A percentile compares a stretch with the other conserved stretches of the same genome.
These are phyloP conservation scores for Paraglomus brasilianum DNA, from an alignment of 192 early-diverging fungal genomes.

Conservation along the genomic window DNA sequence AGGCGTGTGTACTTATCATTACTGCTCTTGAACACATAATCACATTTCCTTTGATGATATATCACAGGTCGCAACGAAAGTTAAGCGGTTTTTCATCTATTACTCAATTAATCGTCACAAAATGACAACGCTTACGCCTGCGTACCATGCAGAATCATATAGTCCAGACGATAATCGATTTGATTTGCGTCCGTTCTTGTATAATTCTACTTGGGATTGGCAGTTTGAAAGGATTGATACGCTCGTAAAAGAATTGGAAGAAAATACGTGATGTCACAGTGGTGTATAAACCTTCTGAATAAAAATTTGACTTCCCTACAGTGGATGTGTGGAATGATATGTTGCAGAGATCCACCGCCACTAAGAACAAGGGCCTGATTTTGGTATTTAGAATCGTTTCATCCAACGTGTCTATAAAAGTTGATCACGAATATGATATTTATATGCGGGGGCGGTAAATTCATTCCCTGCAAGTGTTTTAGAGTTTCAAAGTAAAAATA, in stretches of 20 bases:
- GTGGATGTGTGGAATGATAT: too few relatives aligned
- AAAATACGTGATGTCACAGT: background rate
- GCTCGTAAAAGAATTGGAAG: conserved; percentile 4
- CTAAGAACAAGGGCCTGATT: too few relatives aligned
- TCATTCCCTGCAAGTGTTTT: too few relatives aligned
- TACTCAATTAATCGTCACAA: conserved; percentile 99
- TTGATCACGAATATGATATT: too few relatives aligned
- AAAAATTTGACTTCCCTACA: too few relatives aligned
- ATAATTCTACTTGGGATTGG: conserved; percentile 89
- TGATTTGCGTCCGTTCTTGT: conserved; percentile 94
- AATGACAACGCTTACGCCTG: conserved; percentile 94
- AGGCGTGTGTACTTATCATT: background rate
- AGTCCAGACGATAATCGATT: conserved; percentile 98
- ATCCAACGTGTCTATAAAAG: too few relatives aligned
- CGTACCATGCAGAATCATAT: conserved; percentile 94
- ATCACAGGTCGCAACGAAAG: conserved; percentile 80
- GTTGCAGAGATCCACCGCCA: too few relatives aligned
- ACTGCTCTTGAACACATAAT: background rate
- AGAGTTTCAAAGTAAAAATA: too few relatives aligned
- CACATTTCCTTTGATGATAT: conserved; percentile 17
- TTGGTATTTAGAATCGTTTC: too few relatives aligned
- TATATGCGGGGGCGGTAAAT: too few relatives aligned
- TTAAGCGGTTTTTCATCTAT: conserved; percentile 95
- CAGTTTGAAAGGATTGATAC: conserved; percentile 87
- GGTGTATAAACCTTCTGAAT: too few relatives aligned